Evolutionary conservation across 2,329 filamentous ascomycete genomes (phyloP).

Genomic region (Aspergillus transmontanensis): DNA sequence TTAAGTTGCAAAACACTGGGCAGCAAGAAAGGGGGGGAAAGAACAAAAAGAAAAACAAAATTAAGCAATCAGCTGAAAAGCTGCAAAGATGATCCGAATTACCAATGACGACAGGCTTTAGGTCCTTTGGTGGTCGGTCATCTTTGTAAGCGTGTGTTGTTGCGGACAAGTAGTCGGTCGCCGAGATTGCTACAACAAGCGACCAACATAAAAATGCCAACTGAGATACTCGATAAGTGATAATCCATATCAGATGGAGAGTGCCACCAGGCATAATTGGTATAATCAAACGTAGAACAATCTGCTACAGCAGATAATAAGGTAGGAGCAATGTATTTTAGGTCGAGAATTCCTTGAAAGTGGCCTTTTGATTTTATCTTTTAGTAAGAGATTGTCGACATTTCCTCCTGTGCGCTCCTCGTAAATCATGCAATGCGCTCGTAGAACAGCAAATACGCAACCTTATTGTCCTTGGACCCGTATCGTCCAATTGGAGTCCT

Average conservation of each 20-base stretch:
- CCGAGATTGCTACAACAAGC: neutral
- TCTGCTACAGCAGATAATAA: neutral
- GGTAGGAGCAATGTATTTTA: neutral
- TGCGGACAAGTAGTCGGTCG: neutral
- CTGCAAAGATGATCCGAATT: constrained; percentile 1
- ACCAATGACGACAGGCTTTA: neutral
- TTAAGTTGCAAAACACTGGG: neutral
- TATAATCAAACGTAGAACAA: neutral
- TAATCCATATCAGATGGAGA: neutral
- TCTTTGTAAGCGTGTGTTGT: neutral
- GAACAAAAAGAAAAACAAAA: neutral
- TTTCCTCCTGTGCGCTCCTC: neutral
- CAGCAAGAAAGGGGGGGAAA: neutral
- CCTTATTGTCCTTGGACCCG: constrained; percentile 85
- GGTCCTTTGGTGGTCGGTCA: neutral
- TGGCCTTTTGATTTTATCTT: neutral
- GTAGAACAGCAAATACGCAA: constrained; percentile 96
- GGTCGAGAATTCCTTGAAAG: neutral
- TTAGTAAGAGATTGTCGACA: neutral
- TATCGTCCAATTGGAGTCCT: constrained; percentile 59
- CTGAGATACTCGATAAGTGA: neutral
- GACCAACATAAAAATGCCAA: neutral
- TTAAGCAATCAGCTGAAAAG: neutral
- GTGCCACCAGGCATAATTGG: neutral
- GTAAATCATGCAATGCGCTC: constrained; percentile 62